Conservation (phyloP, 1,284 basidiomycete species). For the Phlebopus sp. region DNA sequence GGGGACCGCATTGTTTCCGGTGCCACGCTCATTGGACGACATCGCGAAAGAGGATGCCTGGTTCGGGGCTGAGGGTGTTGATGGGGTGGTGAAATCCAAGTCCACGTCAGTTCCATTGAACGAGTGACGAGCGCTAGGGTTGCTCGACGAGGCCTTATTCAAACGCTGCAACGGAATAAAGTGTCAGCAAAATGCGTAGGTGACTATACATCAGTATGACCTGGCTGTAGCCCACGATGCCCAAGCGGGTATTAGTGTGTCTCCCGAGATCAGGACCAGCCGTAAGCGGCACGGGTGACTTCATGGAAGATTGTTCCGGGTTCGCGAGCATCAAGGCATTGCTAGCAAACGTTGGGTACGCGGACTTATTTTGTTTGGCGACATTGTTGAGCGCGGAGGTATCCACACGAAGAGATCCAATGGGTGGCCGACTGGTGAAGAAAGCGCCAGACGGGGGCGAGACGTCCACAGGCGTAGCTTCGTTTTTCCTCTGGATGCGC, state of each 20-base stretch:
- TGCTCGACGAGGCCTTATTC: conserved; percentile 49
- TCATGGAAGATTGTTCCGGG: conserved; percentile 53
- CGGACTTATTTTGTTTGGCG: conserved; percentile 79
- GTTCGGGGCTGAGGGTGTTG: conserved; percentile 40
- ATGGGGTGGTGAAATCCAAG: conserved; percentile 51
- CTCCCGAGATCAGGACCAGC: conserved; percentile 79
- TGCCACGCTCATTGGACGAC: conserved; percentile 35
- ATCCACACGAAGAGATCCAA: conserved; percentile 66
- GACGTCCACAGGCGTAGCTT: conserved; percentile 48
- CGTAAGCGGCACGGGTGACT: conserved; percentile 75
- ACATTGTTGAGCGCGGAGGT: conserved; percentile 61
- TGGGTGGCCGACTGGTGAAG: conserved; percentile 58
- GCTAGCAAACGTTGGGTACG: conserved; percentile 72
- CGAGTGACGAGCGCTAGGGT: conserved; percentile 62
- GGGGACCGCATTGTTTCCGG: conserved; percentile 28
- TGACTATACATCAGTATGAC: conserved; percentile 39
- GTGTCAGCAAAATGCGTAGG: conserved; percentile 10
- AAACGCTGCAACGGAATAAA: conserved; percentile 38
- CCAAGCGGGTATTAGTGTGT: conserved; percentile 61
- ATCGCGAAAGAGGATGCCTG: conserved; percentile 45
- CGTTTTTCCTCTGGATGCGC: conserved; percentile 66
- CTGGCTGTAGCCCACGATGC: conserved; percentile 69
- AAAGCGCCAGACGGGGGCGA: conserved; percentile 41
- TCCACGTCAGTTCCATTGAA: conserved; percentile 68
- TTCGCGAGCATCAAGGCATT: conserved; percentile 69